A percentile compares a stretch with the other conserved stretches of the same genome.
These are phyloP conservation scores for Schizonepeta tenuifolia DNA, from an alignment of 257 asterid species.

Conservation along the genomic window DNA sequence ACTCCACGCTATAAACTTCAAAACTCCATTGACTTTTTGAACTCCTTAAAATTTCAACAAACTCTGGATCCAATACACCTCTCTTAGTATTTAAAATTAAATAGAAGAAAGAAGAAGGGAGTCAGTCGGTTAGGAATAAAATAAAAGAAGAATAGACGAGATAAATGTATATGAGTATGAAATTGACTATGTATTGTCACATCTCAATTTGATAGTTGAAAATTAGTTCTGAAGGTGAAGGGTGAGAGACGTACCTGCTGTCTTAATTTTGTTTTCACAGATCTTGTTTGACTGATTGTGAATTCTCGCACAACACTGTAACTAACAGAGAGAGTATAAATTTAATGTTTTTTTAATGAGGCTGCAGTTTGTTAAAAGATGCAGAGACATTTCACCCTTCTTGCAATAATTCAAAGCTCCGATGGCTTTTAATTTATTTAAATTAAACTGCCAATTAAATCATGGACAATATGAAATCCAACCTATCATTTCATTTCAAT, in stretches of 20 bases:
- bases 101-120: background rate
- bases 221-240: background rate
- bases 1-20: too few species aligned
- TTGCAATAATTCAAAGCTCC: too few species aligned
- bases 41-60: too few species aligned
- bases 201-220: slow-evolving; percentile 20
- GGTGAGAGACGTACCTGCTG: background rate
- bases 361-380: background rate
- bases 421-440: too few species aligned
- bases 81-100: too few species aligned
- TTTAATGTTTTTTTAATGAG: background rate
- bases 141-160: background rate
- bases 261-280: slow-evolving; percentile 4
- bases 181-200: slow-evolving; percentile 29
- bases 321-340: background rate
- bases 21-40: too few species aligned
- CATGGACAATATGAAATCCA: too few species aligned
- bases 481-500: too few species aligned
- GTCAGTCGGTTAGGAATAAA: too few species aligned
- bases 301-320: background rate
- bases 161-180: background rate
- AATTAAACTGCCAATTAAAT: too few species aligned
- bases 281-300: slow-evolving; percentile 5
- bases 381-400: too few species aligned
- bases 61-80: too few species aligned